A percentile compares a stretch with the other conserved stretches of the same genome.
phyloP scores from a whole-genome alignment of 345 rosid species.

The Excoecaria cochinchinensis region DNA sequence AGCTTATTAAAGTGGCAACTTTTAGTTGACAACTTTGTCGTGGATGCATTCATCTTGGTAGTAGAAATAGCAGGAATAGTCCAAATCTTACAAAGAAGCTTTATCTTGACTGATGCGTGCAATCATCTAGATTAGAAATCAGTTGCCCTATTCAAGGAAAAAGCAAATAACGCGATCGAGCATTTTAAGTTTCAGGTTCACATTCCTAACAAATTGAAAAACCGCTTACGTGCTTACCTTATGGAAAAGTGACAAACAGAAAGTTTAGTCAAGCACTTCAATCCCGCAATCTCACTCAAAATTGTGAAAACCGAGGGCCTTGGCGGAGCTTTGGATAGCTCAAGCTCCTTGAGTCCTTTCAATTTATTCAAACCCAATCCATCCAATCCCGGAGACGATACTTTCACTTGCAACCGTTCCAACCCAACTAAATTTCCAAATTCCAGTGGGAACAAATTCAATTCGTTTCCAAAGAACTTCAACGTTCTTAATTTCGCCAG shows the following conservation, averaged over 20 bases:
- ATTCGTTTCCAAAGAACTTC: slow-evolving; percentile 82
- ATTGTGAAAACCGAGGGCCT: slow-evolving; percentile 71
- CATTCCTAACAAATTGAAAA: slow-evolving; percentile 7
- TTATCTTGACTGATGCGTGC: not conserved
- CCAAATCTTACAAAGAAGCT: not conserved
- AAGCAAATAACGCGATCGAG: not conserved
- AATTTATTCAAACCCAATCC: slow-evolving; percentile 63
- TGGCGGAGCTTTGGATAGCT: slow-evolving; percentile 66
- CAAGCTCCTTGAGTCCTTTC: slow-evolving; percentile 80
- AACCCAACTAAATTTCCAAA: slow-evolving; percentile 62
- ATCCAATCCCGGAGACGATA: slow-evolving; percentile 60
- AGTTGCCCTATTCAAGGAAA: not conserved
- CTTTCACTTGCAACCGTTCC: slow-evolving; percentile 82
- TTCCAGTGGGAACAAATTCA: slow-evolving; percentile 71
- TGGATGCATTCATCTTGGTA: not conserved
- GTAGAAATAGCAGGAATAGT: not conserved
- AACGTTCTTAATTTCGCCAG: slow-evolving; percentile 54
- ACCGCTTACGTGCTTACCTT: slow-evolving; percentile 41
- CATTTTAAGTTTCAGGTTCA: not conserved
- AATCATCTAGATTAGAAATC: too few relatives aligned
- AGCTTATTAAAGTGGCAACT: not conserved
- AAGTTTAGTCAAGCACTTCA: slow-evolving; percentile 75
- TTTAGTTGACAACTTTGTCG: not conserved
- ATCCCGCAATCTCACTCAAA: slow-evolving; percentile 75
- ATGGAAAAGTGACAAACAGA: slow-evolving; percentile 90